Evolutionary conservation across 805 yeast species (phyloP).

Genomic region (Pichia occidentalis): DNA sequence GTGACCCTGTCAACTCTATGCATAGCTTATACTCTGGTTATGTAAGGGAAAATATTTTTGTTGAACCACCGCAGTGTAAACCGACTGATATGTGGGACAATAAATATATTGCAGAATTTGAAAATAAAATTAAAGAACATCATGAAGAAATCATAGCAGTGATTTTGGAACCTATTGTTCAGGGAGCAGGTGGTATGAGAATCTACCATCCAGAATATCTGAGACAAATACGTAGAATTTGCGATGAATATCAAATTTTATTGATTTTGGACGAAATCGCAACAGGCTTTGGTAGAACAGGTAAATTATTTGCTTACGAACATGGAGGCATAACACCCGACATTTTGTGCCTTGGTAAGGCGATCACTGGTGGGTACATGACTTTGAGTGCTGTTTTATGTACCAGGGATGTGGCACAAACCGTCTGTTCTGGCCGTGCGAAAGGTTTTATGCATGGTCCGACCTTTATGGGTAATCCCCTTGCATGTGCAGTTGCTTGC

Average conservation of each 20-base stretch:
- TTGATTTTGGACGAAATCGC: conserved; percentile 47
- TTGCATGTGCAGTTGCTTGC: conserved; percentile 10
- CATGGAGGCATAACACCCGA: conserved; percentile 39
- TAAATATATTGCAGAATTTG: conserved; percentile 5
- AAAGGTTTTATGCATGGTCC: conserved; percentile 13
- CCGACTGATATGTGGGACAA: conserved; percentile 6
- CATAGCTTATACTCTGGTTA: conserved; percentile 10
- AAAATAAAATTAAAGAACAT: conserved; percentile 5
- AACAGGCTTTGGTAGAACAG: conserved; percentile 51
- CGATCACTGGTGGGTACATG: conserved; percentile 39
- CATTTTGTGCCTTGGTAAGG: conserved; percentile 41
- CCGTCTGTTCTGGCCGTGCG: conserved; percentile 10
- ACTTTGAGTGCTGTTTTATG: conserved; percentile 10
- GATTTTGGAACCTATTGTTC: conserved; percentile 18
- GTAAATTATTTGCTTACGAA: conserved; percentile 43
- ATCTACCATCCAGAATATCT: conserved; percentile 14
- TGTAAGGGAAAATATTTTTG: conserved; percentile 10
- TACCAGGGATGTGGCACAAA: conserved; percentile 8
- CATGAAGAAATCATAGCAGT: conserved; percentile 15
- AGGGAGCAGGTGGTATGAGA: conserved; percentile 20
- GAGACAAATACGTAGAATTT: conserved; percentile 30
- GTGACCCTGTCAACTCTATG: conserved; percentile 11
- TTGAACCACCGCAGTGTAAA: conserved; percentile 7
- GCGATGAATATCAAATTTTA: conserved; percentile 43
- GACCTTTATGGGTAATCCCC: conserved; percentile 13